Evolutionary conservation across 2,329 filamentous ascomycete species (phyloP).

Genomic region (Ceratocystis diversiconidia): DNA sequence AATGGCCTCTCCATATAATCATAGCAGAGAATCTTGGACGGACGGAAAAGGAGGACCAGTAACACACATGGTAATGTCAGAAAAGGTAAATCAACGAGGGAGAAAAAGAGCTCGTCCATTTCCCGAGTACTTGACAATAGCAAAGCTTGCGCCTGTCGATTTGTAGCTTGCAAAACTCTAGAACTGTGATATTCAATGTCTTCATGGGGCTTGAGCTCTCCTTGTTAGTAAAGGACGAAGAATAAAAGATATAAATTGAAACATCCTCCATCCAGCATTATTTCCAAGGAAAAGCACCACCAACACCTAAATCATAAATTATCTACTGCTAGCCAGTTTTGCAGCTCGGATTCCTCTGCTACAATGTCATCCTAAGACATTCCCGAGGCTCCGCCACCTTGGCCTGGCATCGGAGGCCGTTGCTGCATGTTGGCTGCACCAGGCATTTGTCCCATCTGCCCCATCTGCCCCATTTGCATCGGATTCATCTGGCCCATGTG

Average conservation of each 20-base stretch:
- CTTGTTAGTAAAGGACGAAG: neutral
- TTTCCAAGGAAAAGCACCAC: neutral
- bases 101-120: no score
- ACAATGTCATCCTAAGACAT: slow-evolving; percentile 18
- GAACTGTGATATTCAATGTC: neutral
- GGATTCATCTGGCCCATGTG: slow-evolving; percentile 15
- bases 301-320: neutral
- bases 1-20: no score
- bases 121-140: no score
- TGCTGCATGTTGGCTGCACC: slow-evolving; percentile 11
- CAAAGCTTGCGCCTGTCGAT: no score
- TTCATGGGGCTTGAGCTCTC: neutral
- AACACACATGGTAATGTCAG: no score
- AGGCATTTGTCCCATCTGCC: slow-evolving; percentile 15
- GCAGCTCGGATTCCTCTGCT: slow-evolving; percentile 2
- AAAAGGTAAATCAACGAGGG: no score
- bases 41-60: no score
- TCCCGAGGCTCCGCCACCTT: slow-evolving; percentile 13
- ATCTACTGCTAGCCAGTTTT: neutral
- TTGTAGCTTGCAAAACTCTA: no score
- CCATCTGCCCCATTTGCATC: slow-evolving; percentile 17
- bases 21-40: no score
- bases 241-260: neutral
- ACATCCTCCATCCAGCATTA: neutral
- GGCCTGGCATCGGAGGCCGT: slow-evolving; percentile 15